Conservation (phyloP, 345 rosid genomes). For the Brassica incana region DNA sequence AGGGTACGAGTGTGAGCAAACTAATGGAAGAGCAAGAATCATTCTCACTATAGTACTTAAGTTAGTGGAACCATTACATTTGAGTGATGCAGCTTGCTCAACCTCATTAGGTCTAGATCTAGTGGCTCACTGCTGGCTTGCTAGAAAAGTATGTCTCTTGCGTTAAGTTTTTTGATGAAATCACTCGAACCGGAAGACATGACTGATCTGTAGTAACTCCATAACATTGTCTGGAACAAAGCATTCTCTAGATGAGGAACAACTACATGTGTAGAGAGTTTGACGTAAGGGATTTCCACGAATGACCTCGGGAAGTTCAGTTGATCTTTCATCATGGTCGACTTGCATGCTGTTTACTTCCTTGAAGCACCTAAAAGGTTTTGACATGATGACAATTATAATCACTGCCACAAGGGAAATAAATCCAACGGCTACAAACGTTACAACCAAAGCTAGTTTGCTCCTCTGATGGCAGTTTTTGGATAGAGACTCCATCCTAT, state of each 20-base stretch:
- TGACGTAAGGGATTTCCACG: constrained; percentile 58
- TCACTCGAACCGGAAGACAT: constrained; percentile 74
- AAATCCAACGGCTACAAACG: too few species aligned
- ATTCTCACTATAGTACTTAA: constrained; percentile 59
- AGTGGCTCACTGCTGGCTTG: constrained; percentile 59
- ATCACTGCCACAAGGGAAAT: constrained; percentile 36
- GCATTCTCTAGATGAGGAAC: constrained; percentile 52
- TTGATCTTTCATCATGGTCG: too few species aligned
- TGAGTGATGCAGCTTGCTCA: constrained; percentile 70
- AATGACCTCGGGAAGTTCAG: constrained; percentile 50
- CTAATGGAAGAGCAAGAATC: constrained; percentile 75
- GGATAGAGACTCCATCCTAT: too few species aligned
- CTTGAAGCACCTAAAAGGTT: constrained; percentile 45
- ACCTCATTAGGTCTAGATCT: constrained; percentile 56
- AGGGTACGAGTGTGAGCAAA: constrained; percentile 59
- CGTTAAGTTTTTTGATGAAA: constrained; percentile 60
- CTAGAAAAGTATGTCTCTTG: constrained; percentile 45
- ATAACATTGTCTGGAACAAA: constrained; percentile 55
- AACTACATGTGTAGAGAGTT: constrained; percentile 58
- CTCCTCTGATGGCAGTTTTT: too few species aligned
- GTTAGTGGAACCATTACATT: constrained; percentile 87
- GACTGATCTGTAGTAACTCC: constrained; percentile 66
- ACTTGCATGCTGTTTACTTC: constrained; percentile 43
- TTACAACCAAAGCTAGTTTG: too few species aligned
- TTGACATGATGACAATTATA: constrained; percentile 17